phyloP scores from a whole-genome alignment of 2,329 filamentous ascomycete genomes.

The Pseudocercospora vitis region DNA sequence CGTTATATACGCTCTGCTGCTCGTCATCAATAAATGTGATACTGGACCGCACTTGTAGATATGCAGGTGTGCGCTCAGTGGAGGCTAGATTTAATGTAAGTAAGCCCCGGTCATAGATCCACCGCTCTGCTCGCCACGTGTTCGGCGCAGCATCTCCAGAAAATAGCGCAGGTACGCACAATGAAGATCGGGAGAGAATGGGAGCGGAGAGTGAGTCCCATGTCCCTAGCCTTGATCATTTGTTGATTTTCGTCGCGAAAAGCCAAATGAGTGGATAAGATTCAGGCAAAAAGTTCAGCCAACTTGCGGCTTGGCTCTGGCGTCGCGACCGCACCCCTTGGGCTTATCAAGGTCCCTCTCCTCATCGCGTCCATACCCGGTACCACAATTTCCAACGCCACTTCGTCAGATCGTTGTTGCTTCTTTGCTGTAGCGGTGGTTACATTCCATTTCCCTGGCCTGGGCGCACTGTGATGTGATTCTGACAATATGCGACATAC shows the following conservation, averaged over 20 bases:
- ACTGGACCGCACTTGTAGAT: no score
- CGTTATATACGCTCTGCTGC: background rate
- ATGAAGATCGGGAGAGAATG: no score
- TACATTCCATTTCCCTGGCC: conserved; percentile 1
- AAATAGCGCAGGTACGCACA: no score
- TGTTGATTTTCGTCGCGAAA: background rate
- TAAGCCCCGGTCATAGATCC: no score
- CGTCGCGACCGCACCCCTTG: background rate
- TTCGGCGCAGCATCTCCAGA: no score
- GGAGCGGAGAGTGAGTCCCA: background rate
- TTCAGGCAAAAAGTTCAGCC: conserved; percentile 3
- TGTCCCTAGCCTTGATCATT: background rate
- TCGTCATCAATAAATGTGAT: no score
- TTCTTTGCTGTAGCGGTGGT: background rate
- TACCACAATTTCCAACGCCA: background rate
- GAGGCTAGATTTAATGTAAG: no score
- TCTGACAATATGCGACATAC: no score
- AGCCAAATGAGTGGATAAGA: background rate
- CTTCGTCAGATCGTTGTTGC: background rate
- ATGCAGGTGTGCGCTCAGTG: no score
- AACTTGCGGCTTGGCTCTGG: background rate
- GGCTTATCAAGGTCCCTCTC: background rate
- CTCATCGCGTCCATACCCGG: background rate
- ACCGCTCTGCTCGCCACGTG: no score
- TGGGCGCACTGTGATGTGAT: background rate